Evolutionary conservation across 768 basidiomycete genomes (phyloP).

Genomic region (Lactarius indigo): DNA sequence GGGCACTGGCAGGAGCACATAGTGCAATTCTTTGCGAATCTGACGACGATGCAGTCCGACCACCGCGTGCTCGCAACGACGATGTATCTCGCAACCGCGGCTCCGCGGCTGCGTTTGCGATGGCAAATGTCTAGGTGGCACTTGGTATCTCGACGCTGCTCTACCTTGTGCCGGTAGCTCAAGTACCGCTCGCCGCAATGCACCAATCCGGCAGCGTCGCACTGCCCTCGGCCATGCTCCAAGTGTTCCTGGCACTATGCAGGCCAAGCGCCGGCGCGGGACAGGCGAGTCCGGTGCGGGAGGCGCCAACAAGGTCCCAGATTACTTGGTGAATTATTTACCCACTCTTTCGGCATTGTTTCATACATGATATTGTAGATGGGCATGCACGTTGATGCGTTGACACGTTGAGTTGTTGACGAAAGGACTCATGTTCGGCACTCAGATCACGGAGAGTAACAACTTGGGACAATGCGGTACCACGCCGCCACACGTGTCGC

Average conservation of each 20-base stretch:
- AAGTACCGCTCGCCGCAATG: constrained; percentile 81
- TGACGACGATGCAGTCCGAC: constrained; percentile 95
- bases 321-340: background rate
- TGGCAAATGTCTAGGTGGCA: constrained; percentile 80
- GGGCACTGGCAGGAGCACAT: constrained; percentile 60
- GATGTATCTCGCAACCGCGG: constrained; percentile 67
- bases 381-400: too few species aligned
- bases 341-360: background rate
- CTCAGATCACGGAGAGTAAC: too few species aligned
- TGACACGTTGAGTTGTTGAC: too few species aligned
- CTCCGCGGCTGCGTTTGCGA: constrained; percentile 65
- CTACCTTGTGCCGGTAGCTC: constrained; percentile 93
- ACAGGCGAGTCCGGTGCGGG: constrained; percentile 29
- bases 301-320: background rate
- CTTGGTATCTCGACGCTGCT: constrained; percentile 78
- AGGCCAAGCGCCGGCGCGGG: constrained; percentile 68
- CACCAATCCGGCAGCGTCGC: constrained; percentile 96
- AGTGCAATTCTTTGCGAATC: constrained; percentile 97
- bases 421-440: too few species aligned
- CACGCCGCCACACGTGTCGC: constrained; percentile 90
- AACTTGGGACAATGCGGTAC: constrained; percentile 31
- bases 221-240: constrained; percentile 78
- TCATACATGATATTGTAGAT: too few species aligned
- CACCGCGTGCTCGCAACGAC: constrained; percentile 92
- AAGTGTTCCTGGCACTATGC: constrained; percentile 67